Conservation (phyloP, 208 protist genomes). For the Trypanosoma cruzi region DNA sequence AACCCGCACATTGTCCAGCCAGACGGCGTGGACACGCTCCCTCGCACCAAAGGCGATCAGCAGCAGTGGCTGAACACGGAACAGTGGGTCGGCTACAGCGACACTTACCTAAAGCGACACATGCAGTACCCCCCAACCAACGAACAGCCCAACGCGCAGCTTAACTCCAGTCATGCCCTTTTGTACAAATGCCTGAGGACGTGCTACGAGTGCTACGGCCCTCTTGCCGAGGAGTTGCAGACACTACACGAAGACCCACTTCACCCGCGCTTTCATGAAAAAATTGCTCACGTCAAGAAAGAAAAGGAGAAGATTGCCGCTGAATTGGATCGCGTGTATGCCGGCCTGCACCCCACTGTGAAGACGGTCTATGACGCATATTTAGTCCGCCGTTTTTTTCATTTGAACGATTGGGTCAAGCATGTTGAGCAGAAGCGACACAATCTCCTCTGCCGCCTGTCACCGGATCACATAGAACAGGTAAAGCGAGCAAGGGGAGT, state of each 20-base stretch:
- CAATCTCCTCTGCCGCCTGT: constrained; percentile 59
- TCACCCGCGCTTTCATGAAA: constrained; percentile 75
- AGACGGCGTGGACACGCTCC: constrained; percentile 76
- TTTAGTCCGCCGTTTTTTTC: constrained; percentile 83
- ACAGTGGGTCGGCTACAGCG: constrained; percentile 89
- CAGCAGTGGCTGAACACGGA: constrained; percentile 90
- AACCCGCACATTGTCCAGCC: constrained; percentile 86
- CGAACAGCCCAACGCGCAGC: constrained; percentile 64
- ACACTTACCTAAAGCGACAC: constrained; percentile 71
- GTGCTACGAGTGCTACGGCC: constrained; percentile 79
- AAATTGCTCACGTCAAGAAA: constrained; percentile 52
- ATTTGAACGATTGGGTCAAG: constrained; percentile 75
- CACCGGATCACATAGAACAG: constrained; percentile 61
- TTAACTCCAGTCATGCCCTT: constrained; percentile 56
- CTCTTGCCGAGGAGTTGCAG: constrained; percentile 74
- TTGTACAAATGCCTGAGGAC: constrained; percentile 65
- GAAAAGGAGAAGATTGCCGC: constrained; percentile 69
- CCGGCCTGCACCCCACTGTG: constrained; percentile 74
- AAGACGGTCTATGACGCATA: constrained; percentile 89
- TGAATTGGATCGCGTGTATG: constrained; percentile 74
- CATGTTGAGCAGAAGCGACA: constrained; percentile 77
- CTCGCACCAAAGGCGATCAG: constrained; percentile 77
- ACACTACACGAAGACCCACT: constrained; percentile 81
- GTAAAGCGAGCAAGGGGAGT: constrained; percentile 45
- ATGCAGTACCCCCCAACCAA: constrained; percentile 87